phyloP scores from a whole-genome alignment of 2,329 filamentous ascomycete species.

The Fusarium sp. region DNA sequence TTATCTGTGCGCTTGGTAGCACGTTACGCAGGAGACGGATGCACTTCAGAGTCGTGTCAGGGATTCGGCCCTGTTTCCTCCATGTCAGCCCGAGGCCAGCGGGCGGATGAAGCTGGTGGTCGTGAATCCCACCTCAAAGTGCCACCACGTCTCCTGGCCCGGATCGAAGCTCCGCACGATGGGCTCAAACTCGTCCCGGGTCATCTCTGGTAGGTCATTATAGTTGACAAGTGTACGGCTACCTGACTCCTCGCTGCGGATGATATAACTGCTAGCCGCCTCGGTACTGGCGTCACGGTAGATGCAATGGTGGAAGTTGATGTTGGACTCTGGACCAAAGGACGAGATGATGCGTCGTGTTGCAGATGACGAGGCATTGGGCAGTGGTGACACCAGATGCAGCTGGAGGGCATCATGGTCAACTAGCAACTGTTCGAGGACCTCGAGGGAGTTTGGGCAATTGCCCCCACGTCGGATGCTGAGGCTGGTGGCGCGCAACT shows the following conservation, averaged over 20 bases:
- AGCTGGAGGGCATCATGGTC: conserved; percentile 44
- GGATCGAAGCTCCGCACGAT: conserved; percentile 55
- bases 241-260: conserved; percentile 69
- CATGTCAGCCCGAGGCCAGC: conserved; percentile 25
- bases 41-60: conserved; percentile 69
- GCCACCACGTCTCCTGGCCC: conserved; percentile 68
- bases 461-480: conserved; percentile 77
- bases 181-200: conserved; percentile 66
- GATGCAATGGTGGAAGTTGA: conserved; percentile 68
- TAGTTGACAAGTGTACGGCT: conserved; percentile 79
- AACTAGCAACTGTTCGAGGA: conserved; percentile 72
- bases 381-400: conserved; percentile 66
- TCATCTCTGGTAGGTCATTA: conserved; percentile 77
- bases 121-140: conserved; percentile 71
- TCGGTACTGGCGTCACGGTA: conserved; percentile 66
- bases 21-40: conserved; percentile 65
- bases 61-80: conserved; percentile 68
- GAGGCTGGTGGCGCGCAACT: conserved; percentile 73
- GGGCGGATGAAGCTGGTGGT: neutral
- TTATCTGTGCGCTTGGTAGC: conserved; percentile 64
- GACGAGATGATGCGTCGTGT: conserved; percentile 65
- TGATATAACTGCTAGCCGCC: conserved; percentile 76
- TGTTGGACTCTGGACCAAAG: conserved; percentile 56
- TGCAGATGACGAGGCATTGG: conserved; percentile 62
- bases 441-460: conserved; percentile 77